phyloP scores from a whole-genome alignment of 1,139 yeast genomes.

The Geotrichum histeridarum region DNA sequence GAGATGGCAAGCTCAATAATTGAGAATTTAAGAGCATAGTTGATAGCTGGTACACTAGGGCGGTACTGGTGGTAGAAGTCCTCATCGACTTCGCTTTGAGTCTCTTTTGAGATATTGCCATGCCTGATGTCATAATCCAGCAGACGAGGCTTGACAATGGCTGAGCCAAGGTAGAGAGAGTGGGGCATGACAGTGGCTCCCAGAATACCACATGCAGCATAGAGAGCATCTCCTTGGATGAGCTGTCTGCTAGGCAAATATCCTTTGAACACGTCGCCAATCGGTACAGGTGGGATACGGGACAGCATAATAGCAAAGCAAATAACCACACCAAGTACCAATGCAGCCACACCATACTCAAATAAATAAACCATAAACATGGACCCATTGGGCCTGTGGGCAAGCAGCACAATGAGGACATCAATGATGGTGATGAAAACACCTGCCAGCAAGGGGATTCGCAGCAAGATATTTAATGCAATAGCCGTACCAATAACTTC shows the following conservation, averaged over 20 bases:
- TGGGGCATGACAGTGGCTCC: conserved; percentile 99
- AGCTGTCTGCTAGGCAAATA: conserved; percentile 72
- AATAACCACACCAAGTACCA: conserved; percentile 76
- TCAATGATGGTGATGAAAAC: conserved; percentile 79
- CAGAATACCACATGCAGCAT: conserved; percentile 79
- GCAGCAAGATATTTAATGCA: conserved; percentile 74
- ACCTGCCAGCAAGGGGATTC: conserved; percentile 72
- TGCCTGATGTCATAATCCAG: conserved; percentile 70
- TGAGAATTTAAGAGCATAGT: conserved; percentile 64
- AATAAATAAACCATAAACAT: conserved; percentile 72
- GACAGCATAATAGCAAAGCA: conserved; percentile 80
- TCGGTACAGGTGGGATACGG: conserved; percentile 48
- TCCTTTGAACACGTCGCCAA: conserved; percentile 59
- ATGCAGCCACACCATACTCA: conserved; percentile 69
- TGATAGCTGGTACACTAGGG: conserved; percentile 69
- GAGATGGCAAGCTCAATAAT: conserved; percentile 73
- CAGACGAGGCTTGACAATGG: conserved; percentile 85
- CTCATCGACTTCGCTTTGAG: conserved; percentile 21
- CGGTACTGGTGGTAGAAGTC: conserved; percentile 40
- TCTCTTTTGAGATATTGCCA: conserved; percentile 44
- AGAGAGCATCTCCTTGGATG: conserved; percentile 74
- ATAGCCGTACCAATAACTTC: conserved; percentile 94
- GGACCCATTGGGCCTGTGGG: conserved; percentile 84
- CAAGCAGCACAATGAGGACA: conserved; percentile 77
- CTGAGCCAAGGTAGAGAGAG: conserved; percentile 84